These are phyloP conservation scores for Candolleomyces efflorescens DNA, from an alignment of 768 basidiomycete genomes.

Conservation along the genomic window DNA sequence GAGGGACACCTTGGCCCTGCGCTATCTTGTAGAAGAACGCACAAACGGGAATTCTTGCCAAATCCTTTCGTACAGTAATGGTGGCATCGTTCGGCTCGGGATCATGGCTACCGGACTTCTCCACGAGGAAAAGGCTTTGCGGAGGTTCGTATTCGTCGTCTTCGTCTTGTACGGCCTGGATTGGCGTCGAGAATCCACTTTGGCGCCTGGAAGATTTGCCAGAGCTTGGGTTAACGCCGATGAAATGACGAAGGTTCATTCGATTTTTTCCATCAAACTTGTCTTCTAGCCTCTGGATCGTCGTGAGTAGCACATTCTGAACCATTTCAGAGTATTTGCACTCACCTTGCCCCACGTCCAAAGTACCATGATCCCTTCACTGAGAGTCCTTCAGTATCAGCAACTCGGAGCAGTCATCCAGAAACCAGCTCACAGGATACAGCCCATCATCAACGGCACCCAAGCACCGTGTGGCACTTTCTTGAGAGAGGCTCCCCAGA, in stretches of 20 bases:
- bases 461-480: conserved; percentile 65
- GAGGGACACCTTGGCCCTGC: conserved; percentile 54
- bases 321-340: background rate
- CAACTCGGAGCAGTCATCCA: background rate
- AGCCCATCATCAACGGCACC: conserved; percentile 59
- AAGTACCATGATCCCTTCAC: conserved; percentile 43
- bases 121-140: background rate
- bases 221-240: conserved; percentile 26
- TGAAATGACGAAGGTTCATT: conserved; percentile 51
- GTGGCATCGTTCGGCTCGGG: background rate
- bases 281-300: conserved; percentile 47
- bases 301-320: background rate
- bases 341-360: conserved; percentile 64
- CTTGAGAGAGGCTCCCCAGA: conserved; percentile 61
- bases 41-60: conserved; percentile 44
- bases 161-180: conserved; percentile 12
- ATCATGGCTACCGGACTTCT: background rate
- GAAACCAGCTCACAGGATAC: conserved; percentile 35
- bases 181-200: conserved; percentile 15
- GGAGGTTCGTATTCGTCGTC: conserved; percentile 12
- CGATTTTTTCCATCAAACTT: conserved; percentile 54
- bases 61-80: conserved; percentile 11
- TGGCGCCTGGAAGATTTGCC: conserved; percentile 12
- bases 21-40: conserved; percentile 58
- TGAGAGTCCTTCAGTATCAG: background rate